Conservation (phyloP, 2,329 filamentous ascomycete species). For the Xylariaceae sp. region DNA sequence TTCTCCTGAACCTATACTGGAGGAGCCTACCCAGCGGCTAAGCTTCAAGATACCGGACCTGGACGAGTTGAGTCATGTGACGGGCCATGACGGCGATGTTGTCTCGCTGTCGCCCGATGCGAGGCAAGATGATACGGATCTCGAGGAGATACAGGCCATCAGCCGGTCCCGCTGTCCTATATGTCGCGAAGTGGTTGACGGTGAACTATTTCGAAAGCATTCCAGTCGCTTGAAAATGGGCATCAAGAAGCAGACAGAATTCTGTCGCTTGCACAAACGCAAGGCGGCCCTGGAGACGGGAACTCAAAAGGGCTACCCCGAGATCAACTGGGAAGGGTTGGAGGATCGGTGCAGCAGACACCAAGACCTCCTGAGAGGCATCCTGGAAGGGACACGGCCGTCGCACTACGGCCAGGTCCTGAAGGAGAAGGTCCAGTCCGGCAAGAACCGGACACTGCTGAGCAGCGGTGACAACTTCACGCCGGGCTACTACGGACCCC, state of each 20-base stretch:
- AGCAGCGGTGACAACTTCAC: constrained; percentile 51
- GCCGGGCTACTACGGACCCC: constrained; percentile 78
- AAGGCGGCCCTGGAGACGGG: constrained; percentile 43
- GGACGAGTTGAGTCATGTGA: constrained; percentile 15
- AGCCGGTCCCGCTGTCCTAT: constrained; percentile 51
- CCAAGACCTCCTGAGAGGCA: constrained; percentile 43
- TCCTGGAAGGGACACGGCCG: constrained; percentile 48
- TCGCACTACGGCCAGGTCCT: constrained; percentile 57
- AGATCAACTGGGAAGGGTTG: constrained; percentile 60
- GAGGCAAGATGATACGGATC: constrained; percentile 8
- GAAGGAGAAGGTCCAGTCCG: constrained; percentile 45
- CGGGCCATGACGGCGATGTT: constrained; percentile 8
- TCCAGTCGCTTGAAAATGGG: constrained; percentile 40
- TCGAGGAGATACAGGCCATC: constrained; percentile 7
- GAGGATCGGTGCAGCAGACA: constrained; percentile 51
- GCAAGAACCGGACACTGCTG: constrained; percentile 52
- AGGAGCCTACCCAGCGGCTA: constrained; percentile 13
- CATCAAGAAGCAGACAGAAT: constrained; percentile 51
- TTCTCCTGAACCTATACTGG: constrained; percentile 3
- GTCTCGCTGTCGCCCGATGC: constrained; percentile 3
- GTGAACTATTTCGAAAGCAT: constrained; percentile 45
- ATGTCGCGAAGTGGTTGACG: constrained; percentile 54
- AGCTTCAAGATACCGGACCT: constrained; percentile 18
- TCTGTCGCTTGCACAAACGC: constrained; percentile 57
- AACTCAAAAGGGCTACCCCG: constrained; percentile 54